Evolutionary conservation across 2,329 filamentous ascomycete species (phyloP), one percentile per base, ranked within the genome.

Genomic region (Monosporascus sp.): DNA sequence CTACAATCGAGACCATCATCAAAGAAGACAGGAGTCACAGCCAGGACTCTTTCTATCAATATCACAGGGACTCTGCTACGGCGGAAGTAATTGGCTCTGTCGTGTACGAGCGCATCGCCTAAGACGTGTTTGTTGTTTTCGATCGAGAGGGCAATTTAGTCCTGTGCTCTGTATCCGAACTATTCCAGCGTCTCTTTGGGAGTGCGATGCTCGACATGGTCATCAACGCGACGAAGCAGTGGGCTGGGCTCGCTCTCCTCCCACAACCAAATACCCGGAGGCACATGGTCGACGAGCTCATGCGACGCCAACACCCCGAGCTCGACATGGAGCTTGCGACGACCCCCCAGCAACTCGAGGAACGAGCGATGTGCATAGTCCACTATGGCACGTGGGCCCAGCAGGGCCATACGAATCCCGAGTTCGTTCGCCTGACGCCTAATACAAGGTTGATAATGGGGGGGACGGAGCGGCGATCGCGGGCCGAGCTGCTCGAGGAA

Each of bases 121-220:
- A 46, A 31, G 41, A 46, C 18, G n/a, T 46, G 6, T 45, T 45
- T 17, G 18, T 50, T 4, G 6, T 46, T 18, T 27, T 46, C 6
- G 49, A 50, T 25, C 8, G 35, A 24, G 25, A 45, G n/a, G n/a
- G 17, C n/a, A 44, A 46, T 24, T 14, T 37, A 20, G 25, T 50
- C 5, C 15, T 50, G 17, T 50, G 49, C 24, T 50, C 41, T 25
- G 41, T 50, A n/a, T 37, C 25, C 7, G 24, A 46, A 15, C 25
- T 45, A 11, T 50, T 50, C 49, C 49, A 50, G 49, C 37, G 15
- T 22, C n/a, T 50, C 14, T 50, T 50, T 27, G 49, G 49, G 15
- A 1, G 15, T 4, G 24, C 49, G 6, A 5, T 24, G 14, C 7
- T 45, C 7, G 49, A 50, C 22, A 50, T 38, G 49, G 49, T 46